Conservation (phyloP, 352 stramenopile species). For the Pythium phragmiticola region DNA sequence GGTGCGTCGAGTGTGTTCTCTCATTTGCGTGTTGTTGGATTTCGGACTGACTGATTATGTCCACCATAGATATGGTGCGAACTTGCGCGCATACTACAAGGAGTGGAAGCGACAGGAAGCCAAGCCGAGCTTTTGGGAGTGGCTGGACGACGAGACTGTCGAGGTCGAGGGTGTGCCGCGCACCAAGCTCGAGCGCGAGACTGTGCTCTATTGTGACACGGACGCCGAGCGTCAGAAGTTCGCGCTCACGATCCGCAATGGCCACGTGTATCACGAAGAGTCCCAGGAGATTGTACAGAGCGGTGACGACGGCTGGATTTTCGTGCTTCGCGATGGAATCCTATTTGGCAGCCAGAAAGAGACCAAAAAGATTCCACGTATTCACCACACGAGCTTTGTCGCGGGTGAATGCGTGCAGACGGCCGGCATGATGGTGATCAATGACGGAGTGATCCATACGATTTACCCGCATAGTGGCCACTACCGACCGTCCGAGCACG, state of each 20-base stretch:
- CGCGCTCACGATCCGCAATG: slow-evolving; percentile 71
- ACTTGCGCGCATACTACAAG: slow-evolving; percentile 96
- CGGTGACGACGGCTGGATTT: slow-evolving; percentile 95
- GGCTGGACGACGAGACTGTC: slow-evolving; percentile 84
- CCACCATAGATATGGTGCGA: slow-evolving; percentile 92
- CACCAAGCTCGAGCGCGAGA: slow-evolving; percentile 93
- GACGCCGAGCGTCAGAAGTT: slow-evolving; percentile 89
- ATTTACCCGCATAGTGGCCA: slow-evolving; percentile 98
- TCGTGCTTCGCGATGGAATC: slow-evolving; percentile 93
- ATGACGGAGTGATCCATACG: slow-evolving; percentile 87
- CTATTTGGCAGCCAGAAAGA: slow-evolving; percentile 95
- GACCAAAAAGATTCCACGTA: slow-evolving; percentile 91
- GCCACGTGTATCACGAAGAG: slow-evolving; percentile 59
- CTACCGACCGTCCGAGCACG: slow-evolving; percentile 94
- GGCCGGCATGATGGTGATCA: slow-evolving; percentile 95
- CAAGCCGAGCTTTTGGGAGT: slow-evolving; percentile 87
- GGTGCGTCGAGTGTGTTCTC: slow-evolving; percentile 36
- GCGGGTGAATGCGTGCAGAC: slow-evolving; percentile 95
- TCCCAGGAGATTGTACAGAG: slow-evolving; percentile 85
- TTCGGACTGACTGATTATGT: slow-evolving; percentile 6
- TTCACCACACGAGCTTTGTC: slow-evolving; percentile 98
- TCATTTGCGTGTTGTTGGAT: background rate
- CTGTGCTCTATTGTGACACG: slow-evolving; percentile 93
- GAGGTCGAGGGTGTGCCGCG: slow-evolving; percentile 87
- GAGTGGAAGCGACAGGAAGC: slow-evolving; percentile 91